Base-by-base conservation (phyloP, 176 grass and related monocot genomes). In the Neostapfia colusana region DNA sequence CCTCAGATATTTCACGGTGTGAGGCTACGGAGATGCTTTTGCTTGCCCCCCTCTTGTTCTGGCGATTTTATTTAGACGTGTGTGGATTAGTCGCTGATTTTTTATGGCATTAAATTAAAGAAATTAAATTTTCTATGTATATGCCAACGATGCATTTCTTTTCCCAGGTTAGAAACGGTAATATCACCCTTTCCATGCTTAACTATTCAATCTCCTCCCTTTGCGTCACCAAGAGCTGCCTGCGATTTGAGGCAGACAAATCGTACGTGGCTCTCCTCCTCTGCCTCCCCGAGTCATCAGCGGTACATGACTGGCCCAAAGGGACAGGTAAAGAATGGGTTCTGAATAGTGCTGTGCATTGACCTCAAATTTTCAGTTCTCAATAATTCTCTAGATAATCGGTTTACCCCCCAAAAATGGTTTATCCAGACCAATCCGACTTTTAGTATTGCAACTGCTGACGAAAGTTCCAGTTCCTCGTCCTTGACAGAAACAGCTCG, bases 191-290 rank as follows among this genome's bases (percentile, higher is more conserved):
- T 65, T 16, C 10, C 11, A 2, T 18, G 25, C 25, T 55, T 16
- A 59, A 10, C 26, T 23, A 45, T 27, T 44, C 14, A 58, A 34
- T 45, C 31, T 18, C 63, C 74, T 34, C 34, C 14, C 42, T 67
- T 34, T 61, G 51, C 67, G 17, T 1, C 12, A 0, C 75, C 76
- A 80, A 81, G 63, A 61, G 77, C 18, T 69, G 53, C 10, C 38
- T 12, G 6, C 14, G 12, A 57, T 44, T 21, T 54, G 45, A 74
- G 60, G 39, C 72, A 53, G 8, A 63, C 8, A 28, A 28, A 13
- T 23, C 4, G 28, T 23, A 14, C 21, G 68, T 73, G 69, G 62
- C 63, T 78, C 48, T 27, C 63, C 14, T 16, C 7, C 7, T 39
- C 74, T 66, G 45, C 58, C 58, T 56, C 6, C 8, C 0, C 6